Base-by-base conservation (phyloP, 176 grass and related monocot species). In the Juncus effusus region DNA sequence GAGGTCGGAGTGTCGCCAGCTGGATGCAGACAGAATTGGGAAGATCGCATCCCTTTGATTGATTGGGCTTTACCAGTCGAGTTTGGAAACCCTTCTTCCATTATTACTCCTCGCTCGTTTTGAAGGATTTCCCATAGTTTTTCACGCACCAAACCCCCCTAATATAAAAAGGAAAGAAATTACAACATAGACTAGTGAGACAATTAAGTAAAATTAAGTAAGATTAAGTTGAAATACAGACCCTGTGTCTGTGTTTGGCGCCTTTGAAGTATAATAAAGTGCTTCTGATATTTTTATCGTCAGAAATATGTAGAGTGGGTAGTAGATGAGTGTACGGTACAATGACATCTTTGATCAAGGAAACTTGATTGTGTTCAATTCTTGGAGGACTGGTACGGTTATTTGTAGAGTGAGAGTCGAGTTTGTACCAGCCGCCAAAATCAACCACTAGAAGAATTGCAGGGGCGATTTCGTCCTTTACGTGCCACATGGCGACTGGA, bases 31-130 rank as follows among this genome's bases (percentile, higher is more conserved):
- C 93, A 96, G 62, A 96, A 96, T 54, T 99, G 76, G 0, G 93
- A 86, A 58, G 80, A 51, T 0, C 16, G 59, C 88, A 97, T 92
- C 44, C 93, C 88, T 86, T 79, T 84, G 12, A 92, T 97, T 42
- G 93, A 89, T 66, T 97, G 88, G 10, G 80, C 85, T 19, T 87
- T 85, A 5, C 93, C 88, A 35, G 85, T 89, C 6, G 88, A 78
- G 74, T 97, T 92, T 45, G 93, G 93, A 60, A 92, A 97, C 4
- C 93, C 93, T 89, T 86, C 88, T 79, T 92, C 88, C 77, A 97
- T 84, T 13, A 86, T 28, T 56, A 97, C 76, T 74, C 70, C 82
- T 53, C 71, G 85, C 78, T 97, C 93, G 6, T 92, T 77, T 64
- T 63, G 80, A 28, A 92, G 76, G 61, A 89, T 72, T 49, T 89